phyloP scores from a whole-genome alignment of 108 stramenopile genomes.

The Fragilaria radians region DNA sequence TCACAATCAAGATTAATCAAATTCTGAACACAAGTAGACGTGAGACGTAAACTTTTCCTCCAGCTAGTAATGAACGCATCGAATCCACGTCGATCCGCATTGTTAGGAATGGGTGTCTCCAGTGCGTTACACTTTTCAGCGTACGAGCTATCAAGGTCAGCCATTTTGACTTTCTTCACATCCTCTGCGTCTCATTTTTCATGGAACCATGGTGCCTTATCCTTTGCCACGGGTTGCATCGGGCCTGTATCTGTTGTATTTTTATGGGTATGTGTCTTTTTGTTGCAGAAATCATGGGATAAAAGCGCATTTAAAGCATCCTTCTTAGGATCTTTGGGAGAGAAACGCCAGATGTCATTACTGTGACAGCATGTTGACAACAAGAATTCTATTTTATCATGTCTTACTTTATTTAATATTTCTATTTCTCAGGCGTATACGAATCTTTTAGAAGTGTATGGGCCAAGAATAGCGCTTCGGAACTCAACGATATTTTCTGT shows the following conservation, averaged over 20 bases:
- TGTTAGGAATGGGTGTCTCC: conserved; percentile 43
- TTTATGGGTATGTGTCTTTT: conserved; percentile 23
- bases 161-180: conserved; percentile 71
- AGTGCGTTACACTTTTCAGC: conserved; percentile 71
- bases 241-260: conserved; percentile 57
- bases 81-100: no score
- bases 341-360: no score
- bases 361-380: no score
- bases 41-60: no score
- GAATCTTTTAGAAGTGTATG: conserved; percentile 36
- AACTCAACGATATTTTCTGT: conserved; percentile 42
- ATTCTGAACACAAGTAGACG: no score
- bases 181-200: conserved; percentile 55
- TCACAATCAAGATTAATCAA: no score
- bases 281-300: no score
- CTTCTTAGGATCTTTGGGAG: no score
- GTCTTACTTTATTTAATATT: background rate
- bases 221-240: conserved; percentile 74
- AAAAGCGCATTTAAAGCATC: no score
- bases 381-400: no score
- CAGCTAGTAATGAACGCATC: no score
- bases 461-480: conserved; percentile 60
- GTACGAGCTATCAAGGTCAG: conserved; percentile 70
- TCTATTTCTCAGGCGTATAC: conserved; percentile 37
- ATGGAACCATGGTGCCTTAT: conserved; percentile 50